These are phyloP conservation scores for Pseudozyma flocculosa DNA, from an alignment of 1,284 basidiomycete species.

Conservation along the genomic window DNA sequence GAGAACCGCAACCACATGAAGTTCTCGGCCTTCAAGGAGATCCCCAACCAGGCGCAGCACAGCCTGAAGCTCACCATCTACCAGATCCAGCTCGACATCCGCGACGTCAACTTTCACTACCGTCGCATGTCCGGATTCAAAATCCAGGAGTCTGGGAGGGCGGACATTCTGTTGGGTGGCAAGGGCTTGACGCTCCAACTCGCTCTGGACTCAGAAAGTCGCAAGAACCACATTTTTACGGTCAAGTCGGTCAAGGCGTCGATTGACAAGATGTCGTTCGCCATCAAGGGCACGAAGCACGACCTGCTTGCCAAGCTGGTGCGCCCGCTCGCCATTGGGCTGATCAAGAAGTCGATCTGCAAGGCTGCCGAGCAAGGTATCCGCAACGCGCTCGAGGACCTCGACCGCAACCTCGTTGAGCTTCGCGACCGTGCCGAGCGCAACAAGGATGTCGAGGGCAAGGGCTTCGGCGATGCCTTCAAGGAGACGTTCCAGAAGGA, in stretches of 20 bases:
- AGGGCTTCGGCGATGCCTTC: slow-evolving; percentile 61
- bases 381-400: slow-evolving; percentile 76
- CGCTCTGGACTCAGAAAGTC: slow-evolving; percentile 66
- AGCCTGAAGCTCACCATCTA: slow-evolving; percentile 57
- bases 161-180: slow-evolving; percentile 85
- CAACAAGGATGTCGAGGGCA: slow-evolving; percentile 37
- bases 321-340: slow-evolving; percentile 57
- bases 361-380: slow-evolving; percentile 78
- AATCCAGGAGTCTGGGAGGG: slow-evolving; percentile 86
- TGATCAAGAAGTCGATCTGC: slow-evolving; percentile 88
- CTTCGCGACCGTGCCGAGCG: slow-evolving; percentile 72
- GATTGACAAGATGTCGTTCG: slow-evolving; percentile 81
- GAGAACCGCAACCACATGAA: slow-evolving; percentile 81
- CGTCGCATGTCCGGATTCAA: no score
- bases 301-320: slow-evolving; percentile 84
- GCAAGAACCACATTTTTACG: slow-evolving; percentile 67
- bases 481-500: slow-evolving; percentile 65
- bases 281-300: slow-evolving; percentile 86
- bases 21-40: slow-evolving; percentile 61
- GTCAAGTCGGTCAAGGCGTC: slow-evolving; percentile 77
- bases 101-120: slow-evolving; percentile 80
- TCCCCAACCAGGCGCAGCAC: slow-evolving; percentile 45
- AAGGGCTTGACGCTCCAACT: slow-evolving; percentile 66
- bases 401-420: slow-evolving; percentile 80
- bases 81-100: slow-evolving; percentile 92